These are phyloP conservation scores for Nitzschia putrida DNA, from an alignment of 108 stramenopile genomes.

Conservation along the genomic window DNA sequence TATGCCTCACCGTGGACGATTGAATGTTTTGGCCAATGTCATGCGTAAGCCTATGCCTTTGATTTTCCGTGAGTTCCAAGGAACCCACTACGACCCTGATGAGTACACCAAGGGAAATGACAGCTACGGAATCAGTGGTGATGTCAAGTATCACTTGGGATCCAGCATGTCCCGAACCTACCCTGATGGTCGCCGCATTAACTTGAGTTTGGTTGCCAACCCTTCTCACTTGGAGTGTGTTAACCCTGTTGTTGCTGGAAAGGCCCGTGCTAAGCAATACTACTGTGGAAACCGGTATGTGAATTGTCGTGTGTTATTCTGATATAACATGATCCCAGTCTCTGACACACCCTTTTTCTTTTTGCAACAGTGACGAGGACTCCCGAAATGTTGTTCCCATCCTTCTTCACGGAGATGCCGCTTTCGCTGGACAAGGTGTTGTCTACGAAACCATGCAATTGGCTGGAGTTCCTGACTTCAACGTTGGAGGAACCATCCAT, in stretches of 20 bases:
- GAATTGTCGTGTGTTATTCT: not conserved
- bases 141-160: conserved; percentile 99
- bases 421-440: conserved; percentile 98
- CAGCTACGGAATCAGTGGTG: conserved; percentile 89
- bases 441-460: conserved; percentile 99
- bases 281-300: conserved; percentile 86
- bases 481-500: conserved; percentile 98
- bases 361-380: conserved; percentile 60
- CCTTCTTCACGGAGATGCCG: conserved; percentile 98
- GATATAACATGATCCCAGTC: not conserved
- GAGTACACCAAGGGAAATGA: conserved; percentile 66
- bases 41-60: conserved; percentile 98
- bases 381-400: conserved; percentile 88
- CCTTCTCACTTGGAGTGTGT: conserved; percentile 99
- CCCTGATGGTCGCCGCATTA: conserved; percentile 93
- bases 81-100: conserved; percentile 89
- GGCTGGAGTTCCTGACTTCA: conserved; percentile 87
- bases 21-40: conserved; percentile 98
- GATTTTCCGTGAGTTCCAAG: conserved; percentile 98
- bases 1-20: conserved; percentile 98
- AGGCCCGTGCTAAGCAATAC: conserved; percentile 97
- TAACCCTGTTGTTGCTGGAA: conserved; percentile 95
- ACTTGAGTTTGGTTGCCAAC: conserved; percentile 96
- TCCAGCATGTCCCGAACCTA: conserved; percentile 98
- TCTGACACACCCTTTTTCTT: not conserved